These are phyloP conservation scores for Copromyces sp. DNA, from an alignment of 495 filamentous ascomycete species.

Conservation along the genomic window DNA sequence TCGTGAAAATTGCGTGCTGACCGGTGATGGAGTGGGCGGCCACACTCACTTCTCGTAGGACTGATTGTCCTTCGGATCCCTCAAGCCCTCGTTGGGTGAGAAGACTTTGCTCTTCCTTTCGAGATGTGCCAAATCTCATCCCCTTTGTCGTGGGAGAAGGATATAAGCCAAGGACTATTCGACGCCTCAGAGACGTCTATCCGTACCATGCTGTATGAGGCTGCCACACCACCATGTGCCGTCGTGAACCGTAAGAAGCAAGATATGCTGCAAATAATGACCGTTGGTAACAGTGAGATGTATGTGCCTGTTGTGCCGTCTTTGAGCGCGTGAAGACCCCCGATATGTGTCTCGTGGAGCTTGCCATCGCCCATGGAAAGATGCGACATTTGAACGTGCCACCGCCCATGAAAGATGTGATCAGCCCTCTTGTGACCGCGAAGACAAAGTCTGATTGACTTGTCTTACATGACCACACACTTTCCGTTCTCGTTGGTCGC, in stretches of 20 bases:
- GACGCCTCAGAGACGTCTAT: background rate
- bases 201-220: background rate
- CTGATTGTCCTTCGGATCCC: background rate
- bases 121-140: background rate
- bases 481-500: constrained; percentile 70
- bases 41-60: background rate
- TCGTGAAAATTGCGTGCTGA: background rate
- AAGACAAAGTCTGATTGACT: background rate
- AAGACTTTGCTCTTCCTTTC: background rate
- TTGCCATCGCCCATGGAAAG: background rate
- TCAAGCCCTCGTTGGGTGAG: background rate
- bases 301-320: background rate
- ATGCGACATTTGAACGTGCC: background rate
- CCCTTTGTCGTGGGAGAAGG: background rate
- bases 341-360: background rate
- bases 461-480: constrained; percentile 68
- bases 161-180: background rate
- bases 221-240: background rate
- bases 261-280: background rate
- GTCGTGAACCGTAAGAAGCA: background rate
- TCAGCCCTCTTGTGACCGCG: background rate
- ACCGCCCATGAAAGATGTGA: background rate
- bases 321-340: background rate
- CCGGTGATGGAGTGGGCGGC: background rate
- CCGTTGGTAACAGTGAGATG: background rate